Conservation (phyloP, 139 green algal species). For the Dunaliella sp. region DNA sequence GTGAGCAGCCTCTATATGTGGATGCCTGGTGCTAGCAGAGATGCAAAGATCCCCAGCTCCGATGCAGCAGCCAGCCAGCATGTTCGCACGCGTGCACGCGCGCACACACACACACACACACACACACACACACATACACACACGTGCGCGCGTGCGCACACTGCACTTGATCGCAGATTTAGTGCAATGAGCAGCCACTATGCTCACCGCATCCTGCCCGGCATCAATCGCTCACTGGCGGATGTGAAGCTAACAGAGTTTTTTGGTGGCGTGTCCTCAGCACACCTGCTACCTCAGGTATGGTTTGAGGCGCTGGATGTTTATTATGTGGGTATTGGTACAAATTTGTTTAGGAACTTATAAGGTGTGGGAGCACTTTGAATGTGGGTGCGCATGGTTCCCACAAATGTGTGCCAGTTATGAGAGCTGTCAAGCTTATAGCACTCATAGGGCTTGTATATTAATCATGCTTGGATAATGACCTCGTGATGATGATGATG, state of each 20-base stretch:
- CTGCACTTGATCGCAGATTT: slow-evolving; percentile 24
- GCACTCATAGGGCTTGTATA: too few relatives aligned
- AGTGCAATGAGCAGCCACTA: slow-evolving; percentile 27
- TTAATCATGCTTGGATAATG: not conserved
- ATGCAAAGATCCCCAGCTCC: too few relatives aligned
- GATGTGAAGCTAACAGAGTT: slow-evolving; percentile 33
- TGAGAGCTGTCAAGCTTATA: not conserved
- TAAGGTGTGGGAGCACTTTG: not conserved
- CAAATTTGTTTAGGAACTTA: too few relatives aligned
- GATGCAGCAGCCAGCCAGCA: too few relatives aligned
- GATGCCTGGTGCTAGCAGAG: too few relatives aligned
- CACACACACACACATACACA: slow-evolving; percentile 19
- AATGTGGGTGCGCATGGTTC: not conserved
- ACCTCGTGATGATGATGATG: not conserved
- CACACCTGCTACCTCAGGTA: slow-evolving; percentile 4
- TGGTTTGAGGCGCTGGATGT: too few relatives aligned
- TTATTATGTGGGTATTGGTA: too few relatives aligned
- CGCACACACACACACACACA: slow-evolving; percentile 8
- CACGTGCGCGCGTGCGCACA: slow-evolving; percentile 1
- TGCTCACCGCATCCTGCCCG: slow-evolving; percentile 13
- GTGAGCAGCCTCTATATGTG: not conserved
- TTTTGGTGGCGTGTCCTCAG: slow-evolving; percentile 23
- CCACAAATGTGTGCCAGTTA: not conserved
- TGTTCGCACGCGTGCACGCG: slow-evolving; percentile 29
- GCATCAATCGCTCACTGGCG: not conserved